A percentile compares a stretch with the other conserved stretches of the same genome.
phyloP scores from a whole-genome alignment of 352 stramenopile genomes.

The Plasmopara muralis region DNA sequence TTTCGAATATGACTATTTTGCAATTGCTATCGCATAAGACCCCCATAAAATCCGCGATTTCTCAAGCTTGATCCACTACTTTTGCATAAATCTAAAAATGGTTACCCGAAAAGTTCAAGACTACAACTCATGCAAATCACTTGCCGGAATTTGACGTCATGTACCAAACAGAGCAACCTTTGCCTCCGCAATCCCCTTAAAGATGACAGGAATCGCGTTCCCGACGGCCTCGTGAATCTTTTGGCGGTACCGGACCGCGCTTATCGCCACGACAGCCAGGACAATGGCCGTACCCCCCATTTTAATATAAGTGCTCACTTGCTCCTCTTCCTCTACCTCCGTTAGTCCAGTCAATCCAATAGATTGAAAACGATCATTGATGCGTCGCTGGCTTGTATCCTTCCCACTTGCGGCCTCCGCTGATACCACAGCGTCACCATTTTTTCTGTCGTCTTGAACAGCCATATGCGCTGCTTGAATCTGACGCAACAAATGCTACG shows the following conservation, averaged over 20 bases:
- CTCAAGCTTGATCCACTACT: no score
- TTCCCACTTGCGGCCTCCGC: no score
- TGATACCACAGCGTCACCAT: no score
- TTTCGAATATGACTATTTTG: no score
- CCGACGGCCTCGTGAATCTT: conserved; percentile 40
- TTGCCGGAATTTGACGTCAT: no score
- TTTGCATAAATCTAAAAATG: not conserved
- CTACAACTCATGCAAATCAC: not conserved
- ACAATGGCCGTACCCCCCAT: conserved; percentile 46
- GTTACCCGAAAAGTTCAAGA: not conserved
- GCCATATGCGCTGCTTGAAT: no score
- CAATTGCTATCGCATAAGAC: no score
- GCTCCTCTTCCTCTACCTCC: conserved; percentile 17
- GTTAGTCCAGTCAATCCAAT: conserved; percentile 2
- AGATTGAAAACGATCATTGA: conserved; percentile 1
- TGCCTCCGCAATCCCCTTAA: conserved; percentile 49
- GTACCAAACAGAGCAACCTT: conserved; percentile 26
- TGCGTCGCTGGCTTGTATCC: not conserved
- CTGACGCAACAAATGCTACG: no score
- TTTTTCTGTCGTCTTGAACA: no score
- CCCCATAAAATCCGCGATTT: no score
- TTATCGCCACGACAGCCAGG: conserved; percentile 36
- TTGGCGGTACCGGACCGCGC: conserved; percentile 42
- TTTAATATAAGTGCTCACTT: conserved; percentile 29
- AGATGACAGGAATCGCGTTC: conserved; percentile 39